Evolutionary conservation across 2,329 filamentous ascomycete genomes (phyloP).

Genomic region (Incumbomyces delicatus): DNA sequence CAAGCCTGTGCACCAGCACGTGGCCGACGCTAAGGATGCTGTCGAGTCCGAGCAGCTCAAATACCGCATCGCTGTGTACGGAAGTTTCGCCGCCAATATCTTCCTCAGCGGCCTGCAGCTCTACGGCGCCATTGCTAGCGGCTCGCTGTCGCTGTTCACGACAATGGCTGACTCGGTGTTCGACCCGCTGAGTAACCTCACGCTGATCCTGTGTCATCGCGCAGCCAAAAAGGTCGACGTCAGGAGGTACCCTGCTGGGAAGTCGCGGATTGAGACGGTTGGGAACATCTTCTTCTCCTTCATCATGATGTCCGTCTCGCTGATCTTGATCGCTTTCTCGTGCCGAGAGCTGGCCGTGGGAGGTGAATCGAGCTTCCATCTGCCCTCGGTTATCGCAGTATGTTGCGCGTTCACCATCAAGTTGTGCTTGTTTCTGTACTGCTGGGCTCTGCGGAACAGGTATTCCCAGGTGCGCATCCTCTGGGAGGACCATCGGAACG

Average conservation of each 20-base stretch:
- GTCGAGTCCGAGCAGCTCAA: slow-evolving; percentile 68
- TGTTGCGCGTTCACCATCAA: slow-evolving; percentile 77
- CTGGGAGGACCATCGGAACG: slow-evolving; percentile 96
- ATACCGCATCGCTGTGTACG: slow-evolving; percentile 52
- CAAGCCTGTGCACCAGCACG: slow-evolving; percentile 87
- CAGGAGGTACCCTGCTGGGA: slow-evolving; percentile 78
- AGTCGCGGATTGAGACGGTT: slow-evolving; percentile 86
- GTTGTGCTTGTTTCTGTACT: slow-evolving; percentile 75
- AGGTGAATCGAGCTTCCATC: slow-evolving; percentile 57
- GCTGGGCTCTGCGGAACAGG: slow-evolving; percentile 79
- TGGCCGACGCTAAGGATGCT: slow-evolving; percentile 68
- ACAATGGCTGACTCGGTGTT: slow-evolving; percentile 96
- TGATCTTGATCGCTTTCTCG: slow-evolving; percentile 87
- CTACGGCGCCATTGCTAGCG: slow-evolving; percentile 76
- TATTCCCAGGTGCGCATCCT: slow-evolving; percentile 87
- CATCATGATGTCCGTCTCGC: slow-evolving; percentile 83
- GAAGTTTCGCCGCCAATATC: slow-evolving; percentile 69
- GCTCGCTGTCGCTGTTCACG: slow-evolving; percentile 90
- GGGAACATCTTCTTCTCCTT: slow-evolving; percentile 97
- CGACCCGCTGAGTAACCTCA: slow-evolving; percentile 81
- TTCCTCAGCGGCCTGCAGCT: slow-evolving; percentile 70
- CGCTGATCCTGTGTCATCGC: slow-evolving; percentile 74
- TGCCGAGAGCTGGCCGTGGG: slow-evolving; percentile 54
- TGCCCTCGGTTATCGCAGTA: slow-evolving; percentile 79
- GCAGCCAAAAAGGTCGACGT: slow-evolving; percentile 82